Evolutionary conservation across 192 early-diverging fungal genomes (phyloP).

Genomic region (Irineochytrium annulatum): DNA sequence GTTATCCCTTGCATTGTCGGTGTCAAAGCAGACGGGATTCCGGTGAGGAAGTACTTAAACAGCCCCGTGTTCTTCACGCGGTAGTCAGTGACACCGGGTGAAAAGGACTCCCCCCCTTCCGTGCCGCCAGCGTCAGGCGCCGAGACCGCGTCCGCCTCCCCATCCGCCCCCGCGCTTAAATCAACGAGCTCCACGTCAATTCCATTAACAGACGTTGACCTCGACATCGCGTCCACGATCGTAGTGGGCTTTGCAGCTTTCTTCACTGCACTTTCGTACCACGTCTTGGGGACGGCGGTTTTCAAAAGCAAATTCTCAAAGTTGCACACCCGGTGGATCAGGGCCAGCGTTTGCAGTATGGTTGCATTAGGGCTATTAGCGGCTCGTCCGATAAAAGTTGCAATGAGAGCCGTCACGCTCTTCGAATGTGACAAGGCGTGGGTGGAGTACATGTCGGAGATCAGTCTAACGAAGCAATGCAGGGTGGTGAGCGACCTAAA

Average conservation of each 20-base stretch:
- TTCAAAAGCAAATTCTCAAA: conserved; percentile 64
- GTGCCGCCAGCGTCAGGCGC: conserved; percentile 20
- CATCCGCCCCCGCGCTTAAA: conserved; percentile 8
- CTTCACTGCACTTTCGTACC: conserved; percentile 50
- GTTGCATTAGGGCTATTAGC: no score
- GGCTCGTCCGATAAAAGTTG: conserved; percentile 61
- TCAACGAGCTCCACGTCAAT: conserved; percentile 23
- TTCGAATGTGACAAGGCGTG: conserved; percentile 62
- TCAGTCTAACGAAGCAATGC: conserved; percentile 56
- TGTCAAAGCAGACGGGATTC: conserved; percentile 60
- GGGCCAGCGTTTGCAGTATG: conserved; percentile 50
- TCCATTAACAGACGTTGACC: conserved; percentile 2
- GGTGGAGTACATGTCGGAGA: conserved; percentile 68
- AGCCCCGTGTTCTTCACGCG: conserved; percentile 63
- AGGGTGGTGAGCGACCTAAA: conserved; percentile 59
- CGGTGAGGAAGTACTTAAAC: conserved; percentile 60
- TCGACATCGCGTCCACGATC: not conserved
- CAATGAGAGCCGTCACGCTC: conserved; percentile 54
- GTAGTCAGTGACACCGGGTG: no score
- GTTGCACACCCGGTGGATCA: conserved; percentile 61
- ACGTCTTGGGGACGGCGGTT: conserved; percentile 56
- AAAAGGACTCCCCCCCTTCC: no score
- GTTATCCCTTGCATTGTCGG: conserved; percentile 66
- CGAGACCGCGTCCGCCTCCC: conserved; percentile 19
- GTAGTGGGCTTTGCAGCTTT: conserved; percentile 3